These are phyloP conservation scores for Vitis hybrid DNA, from an alignment of 177 flowering plant genomes.

Conservation along the genomic window DNA sequence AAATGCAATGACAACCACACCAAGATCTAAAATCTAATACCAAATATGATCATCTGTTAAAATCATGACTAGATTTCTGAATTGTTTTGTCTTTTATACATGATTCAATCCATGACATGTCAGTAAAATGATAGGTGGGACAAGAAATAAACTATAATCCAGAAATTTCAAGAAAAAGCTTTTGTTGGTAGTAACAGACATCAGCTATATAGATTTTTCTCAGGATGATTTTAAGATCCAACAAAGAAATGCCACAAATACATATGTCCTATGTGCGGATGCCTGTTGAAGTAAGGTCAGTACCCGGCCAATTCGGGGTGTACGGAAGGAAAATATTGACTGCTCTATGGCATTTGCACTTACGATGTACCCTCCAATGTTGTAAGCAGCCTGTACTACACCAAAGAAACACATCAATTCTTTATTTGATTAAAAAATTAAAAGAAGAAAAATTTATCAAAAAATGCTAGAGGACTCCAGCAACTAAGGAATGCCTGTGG, in stretches of 20 bases:
- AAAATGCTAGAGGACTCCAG: not conserved
- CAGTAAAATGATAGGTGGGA: too few relatives aligned
- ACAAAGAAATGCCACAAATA: not conserved
- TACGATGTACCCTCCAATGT: constrained; percentile 68
- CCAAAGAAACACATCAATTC: constrained; percentile 21
- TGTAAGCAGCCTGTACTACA: constrained; percentile 90
- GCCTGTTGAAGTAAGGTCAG: not conserved
- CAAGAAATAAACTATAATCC: too few relatives aligned
- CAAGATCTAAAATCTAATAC: too few relatives aligned
- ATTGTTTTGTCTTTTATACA: too few relatives aligned
- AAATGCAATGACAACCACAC: too few relatives aligned
- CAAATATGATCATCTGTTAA: too few relatives aligned
- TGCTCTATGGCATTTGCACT: constrained; percentile 83
- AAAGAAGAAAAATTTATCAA: not conserved
- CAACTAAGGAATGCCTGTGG: not conserved
- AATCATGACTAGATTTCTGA: too few relatives aligned
- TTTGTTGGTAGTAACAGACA: too few relatives aligned
- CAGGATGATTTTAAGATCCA: not conserved
- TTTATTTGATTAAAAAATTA: not conserved
- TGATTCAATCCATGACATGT: too few relatives aligned
- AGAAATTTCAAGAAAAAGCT: too few relatives aligned
- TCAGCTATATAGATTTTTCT: not conserved
- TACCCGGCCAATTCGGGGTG: constrained; percentile 78
- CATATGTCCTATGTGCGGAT: not conserved
- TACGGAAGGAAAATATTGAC: constrained; percentile 57